Conservation (phyloP, 768 basidiomycete species). For the Trametes gibbosa region DNA sequence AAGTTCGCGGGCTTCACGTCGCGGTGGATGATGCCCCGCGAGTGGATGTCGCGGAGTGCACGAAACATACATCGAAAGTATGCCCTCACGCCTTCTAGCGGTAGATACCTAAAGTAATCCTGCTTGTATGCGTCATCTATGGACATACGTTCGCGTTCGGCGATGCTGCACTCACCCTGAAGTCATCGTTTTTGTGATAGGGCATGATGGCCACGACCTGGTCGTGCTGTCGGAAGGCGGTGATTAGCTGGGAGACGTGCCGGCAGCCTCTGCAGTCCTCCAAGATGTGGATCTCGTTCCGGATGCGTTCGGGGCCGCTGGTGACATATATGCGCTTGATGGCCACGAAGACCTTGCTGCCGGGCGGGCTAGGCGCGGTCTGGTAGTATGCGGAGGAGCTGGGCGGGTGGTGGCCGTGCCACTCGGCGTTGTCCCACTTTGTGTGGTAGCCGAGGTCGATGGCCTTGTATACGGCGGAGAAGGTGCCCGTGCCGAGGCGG, state of each 20-base stretch:
- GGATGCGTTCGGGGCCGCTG: slow-evolving; percentile 86
- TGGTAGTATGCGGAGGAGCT: slow-evolving; percentile 68
- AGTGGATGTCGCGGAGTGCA: slow-evolving; percentile 85
- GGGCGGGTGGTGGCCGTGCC: slow-evolving; percentile 65
- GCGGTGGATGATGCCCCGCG: slow-evolving; percentile 86
- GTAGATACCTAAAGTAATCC: slow-evolving; percentile 77
- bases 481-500: slow-evolving; percentile 94
- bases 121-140: slow-evolving; percentile 31
- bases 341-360: slow-evolving; percentile 75
- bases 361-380: slow-evolving; percentile 39
- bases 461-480: slow-evolving; percentile 99
- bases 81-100: slow-evolving; percentile 72
- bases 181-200: slow-evolving; percentile 89
- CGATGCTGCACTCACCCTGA: slow-evolving; percentile 60
- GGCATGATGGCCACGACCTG: slow-evolving; percentile 96
- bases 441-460: slow-evolving; percentile 73
- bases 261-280: slow-evolving; percentile 80
- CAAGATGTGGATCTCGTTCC: slow-evolving; percentile 91
- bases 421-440: slow-evolving; percentile 73
- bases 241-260: slow-evolving; percentile 90
- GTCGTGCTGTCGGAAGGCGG: slow-evolving; percentile 87
- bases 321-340: slow-evolving; percentile 97
- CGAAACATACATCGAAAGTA: slow-evolving; percentile 93
- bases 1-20: slow-evolving; percentile 99
- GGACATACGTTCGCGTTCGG: slow-evolving; percentile 11